Percentiles rank a stretch among this genome's conserved stretches.
Conservation (phyloP, 2,329 filamentous ascomycete genomes). For the Fusarium sacchari region DNA sequence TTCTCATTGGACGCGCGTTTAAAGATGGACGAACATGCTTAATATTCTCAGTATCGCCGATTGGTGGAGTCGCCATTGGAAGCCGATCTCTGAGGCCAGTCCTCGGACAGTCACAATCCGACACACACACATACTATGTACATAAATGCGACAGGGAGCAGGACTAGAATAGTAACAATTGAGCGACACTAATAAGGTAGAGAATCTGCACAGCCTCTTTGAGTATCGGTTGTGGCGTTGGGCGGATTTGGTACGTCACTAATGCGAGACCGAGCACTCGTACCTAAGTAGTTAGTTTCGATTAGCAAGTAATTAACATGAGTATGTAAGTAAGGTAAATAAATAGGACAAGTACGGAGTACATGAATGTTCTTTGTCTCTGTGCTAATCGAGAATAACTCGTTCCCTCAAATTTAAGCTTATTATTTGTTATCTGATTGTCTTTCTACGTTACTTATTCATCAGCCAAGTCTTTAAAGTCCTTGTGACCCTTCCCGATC, state of each 20-base stretch:
- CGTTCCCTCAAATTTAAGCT: background rate
- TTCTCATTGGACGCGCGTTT: constrained; percentile 33
- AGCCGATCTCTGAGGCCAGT: constrained; percentile 9
- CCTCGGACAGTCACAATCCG: constrained; percentile 18
- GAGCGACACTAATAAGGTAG: background rate
- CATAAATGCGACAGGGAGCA: background rate
- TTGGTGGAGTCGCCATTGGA: constrained; percentile 19
- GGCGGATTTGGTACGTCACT: constrained; percentile 12
- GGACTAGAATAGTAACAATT: constrained; percentile 28
- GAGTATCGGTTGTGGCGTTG: constrained; percentile 35
- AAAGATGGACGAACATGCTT: background rate
- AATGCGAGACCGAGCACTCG: background rate
- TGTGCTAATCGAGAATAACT: background rate
- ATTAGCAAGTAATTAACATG: background rate
- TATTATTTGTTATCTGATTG: background rate
- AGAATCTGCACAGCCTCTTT: constrained; percentile 35
- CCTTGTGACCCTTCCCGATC: constrained; percentile 15
- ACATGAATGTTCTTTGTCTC: background rate
- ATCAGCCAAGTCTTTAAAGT: constrained; percentile 3
- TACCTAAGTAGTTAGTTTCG: no score
- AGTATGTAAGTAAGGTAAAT: background rate
- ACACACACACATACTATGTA: no score
- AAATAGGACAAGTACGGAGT: background rate
- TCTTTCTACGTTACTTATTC: background rate
- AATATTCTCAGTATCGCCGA: background rate